phyloP scores from a whole-genome alignment of 768 basidiomycete genomes.

The Termitomyces eurrhizus region DNA sequence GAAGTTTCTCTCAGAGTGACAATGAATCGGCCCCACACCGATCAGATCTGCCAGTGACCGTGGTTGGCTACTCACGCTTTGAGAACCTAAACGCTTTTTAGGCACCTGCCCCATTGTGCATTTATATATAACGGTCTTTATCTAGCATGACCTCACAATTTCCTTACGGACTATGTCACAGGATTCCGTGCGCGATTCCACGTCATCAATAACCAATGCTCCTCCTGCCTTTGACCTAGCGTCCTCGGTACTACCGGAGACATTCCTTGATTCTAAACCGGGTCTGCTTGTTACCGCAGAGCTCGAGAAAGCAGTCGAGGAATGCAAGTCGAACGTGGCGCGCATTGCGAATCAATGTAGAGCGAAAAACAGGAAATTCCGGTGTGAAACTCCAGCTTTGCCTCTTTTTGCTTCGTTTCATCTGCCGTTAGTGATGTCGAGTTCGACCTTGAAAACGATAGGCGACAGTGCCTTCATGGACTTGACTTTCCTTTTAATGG shows the following conservation, averaged over 20 bases:
- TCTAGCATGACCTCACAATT: constrained; percentile 6
- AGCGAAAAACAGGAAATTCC: constrained; percentile 43
- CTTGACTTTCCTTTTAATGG: constrained; percentile 21
- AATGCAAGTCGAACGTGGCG: constrained; percentile 42
- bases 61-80: neutral
- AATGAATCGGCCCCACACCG: constrained; percentile 1
- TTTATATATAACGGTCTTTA: constrained; percentile 6
- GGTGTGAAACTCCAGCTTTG: constrained; percentile 24
- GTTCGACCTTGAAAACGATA: constrained; percentile 55
- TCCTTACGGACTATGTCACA: constrained; percentile 5
- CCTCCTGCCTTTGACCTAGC: neutral
- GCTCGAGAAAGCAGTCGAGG: constrained; percentile 43
- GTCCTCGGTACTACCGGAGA: constrained; percentile 10
- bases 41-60: constrained; percentile 10
- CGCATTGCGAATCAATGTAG: constrained; percentile 44
- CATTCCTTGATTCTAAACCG: constrained; percentile 31
- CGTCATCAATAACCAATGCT: neutral
- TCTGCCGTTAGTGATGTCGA: constrained; percentile 42
- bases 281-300: constrained; percentile 47
- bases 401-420: neutral
- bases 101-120: neutral
- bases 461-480: constrained; percentile 42
- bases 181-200: neutral
- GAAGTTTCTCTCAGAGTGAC: neutral
- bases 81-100: constrained; percentile 11